phyloP scores from a whole-genome alignment of 345 rosid species.

The Heritiera littoralis region DNA sequence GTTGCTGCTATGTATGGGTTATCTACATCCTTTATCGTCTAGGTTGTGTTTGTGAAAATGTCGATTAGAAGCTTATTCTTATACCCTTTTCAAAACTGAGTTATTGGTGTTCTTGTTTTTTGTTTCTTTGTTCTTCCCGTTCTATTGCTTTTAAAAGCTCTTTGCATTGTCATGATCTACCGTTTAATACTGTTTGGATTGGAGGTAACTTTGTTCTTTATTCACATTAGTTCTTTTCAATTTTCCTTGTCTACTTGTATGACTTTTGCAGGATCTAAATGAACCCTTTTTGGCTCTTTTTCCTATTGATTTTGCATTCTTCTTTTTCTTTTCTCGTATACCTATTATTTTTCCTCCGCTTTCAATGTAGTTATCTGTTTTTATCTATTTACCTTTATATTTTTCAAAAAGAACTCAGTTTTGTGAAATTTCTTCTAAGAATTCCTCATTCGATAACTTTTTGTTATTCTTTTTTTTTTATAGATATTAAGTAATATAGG shows the following conservation, averaged over 20 bases:
- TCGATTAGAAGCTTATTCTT: too few species aligned
- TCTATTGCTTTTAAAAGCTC: neutral
- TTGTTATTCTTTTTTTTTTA: neutral
- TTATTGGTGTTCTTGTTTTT: neutral
- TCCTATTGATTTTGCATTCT: neutral
- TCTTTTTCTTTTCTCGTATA: neutral
- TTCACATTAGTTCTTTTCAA: neutral
- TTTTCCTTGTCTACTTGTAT: neutral
- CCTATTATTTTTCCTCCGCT: neutral
- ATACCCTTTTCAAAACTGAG: too few species aligned
- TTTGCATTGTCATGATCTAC: slow-evolving; percentile 11
- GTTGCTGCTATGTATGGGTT: too few species aligned
- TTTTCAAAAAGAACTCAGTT: too few species aligned
- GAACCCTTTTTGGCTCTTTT: too few species aligned
- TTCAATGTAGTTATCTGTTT: neutral
- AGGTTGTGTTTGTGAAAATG: too few species aligned
- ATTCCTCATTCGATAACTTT: neutral
- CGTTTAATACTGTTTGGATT: neutral
- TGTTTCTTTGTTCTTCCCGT: neutral
- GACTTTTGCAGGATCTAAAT: neutral
- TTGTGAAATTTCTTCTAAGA: too few species aligned
- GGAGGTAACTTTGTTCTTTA: slow-evolving; percentile 24
- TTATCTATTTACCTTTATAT: neutral
- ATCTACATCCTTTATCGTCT: too few species aligned
- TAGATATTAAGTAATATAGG: neutral